Percentiles rank a stretch among this genome's conserved stretches.
Conservation (phyloP, 768 basidiomycete species). For the Lactarius pseudohatsudake region DNA sequence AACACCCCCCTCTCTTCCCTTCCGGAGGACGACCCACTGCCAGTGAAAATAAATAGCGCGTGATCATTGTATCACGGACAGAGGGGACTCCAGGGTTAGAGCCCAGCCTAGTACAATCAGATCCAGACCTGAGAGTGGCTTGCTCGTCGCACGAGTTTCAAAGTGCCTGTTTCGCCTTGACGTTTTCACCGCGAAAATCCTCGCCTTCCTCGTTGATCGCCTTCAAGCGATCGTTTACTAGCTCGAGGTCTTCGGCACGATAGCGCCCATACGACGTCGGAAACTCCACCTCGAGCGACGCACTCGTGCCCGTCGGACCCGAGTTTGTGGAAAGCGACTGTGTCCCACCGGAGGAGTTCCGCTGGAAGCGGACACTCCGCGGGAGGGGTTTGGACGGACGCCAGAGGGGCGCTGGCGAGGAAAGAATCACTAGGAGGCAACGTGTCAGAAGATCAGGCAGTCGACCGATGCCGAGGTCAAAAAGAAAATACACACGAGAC, state of each 20-base stretch:
- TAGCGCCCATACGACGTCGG: conserved; percentile 19
- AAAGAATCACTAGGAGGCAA: neutral
- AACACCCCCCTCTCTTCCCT: neutral
- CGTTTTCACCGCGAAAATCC: neutral
- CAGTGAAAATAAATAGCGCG: neutral
- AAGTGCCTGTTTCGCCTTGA: neutral
- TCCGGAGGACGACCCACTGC: neutral
- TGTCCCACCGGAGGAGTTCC: neutral
- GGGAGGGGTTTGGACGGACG: neutral
- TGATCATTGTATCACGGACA: neutral
- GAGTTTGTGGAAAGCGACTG: neutral
- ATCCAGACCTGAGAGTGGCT: neutral
- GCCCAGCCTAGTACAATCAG: neutral
- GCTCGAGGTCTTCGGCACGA: neutral
- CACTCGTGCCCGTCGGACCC: neutral
- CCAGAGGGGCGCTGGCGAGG: neutral
- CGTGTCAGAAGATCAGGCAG: neutral
- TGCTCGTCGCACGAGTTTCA: neutral
- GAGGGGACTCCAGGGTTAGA: neutral
- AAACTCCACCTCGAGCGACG: conserved; percentile 14
- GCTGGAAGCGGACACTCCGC: neutral
- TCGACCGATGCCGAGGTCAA: neutral
- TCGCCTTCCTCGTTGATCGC: conserved; percentile 12
- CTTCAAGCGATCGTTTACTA: conserved; percentile 3
- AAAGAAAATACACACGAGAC: neutral